Base-by-base conservation (phyloP, 176 grass and related monocot genomes). In the Miscanthus lutarioriparius region DNA sequence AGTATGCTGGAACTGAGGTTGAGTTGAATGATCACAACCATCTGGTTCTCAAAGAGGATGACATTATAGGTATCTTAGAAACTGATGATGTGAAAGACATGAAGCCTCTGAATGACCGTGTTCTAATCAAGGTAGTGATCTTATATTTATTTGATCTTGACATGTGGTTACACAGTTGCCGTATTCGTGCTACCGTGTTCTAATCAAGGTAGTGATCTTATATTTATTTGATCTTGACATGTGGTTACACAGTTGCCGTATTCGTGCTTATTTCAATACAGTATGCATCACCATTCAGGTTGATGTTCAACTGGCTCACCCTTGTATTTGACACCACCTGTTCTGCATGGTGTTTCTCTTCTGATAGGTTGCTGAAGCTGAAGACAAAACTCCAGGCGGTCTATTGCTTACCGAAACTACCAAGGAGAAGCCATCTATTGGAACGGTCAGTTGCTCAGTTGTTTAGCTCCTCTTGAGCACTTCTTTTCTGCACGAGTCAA, bases 1-100 rank as follows among this genome's bases (percentile, higher is more conserved):
- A 87, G 84, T 94, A 92, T 77, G 92, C 88, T n/a, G 95, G 95
- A 73, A 97, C 90, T 44, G 92, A 97, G 80, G 85, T 97, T 54
- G 92, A 94, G 81, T 92, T 97, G 80, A 89, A 94, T 71, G 90
- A 89, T 35, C 23, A 73, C 32, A 97, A 87, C 49, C 90, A 97
- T 92, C 81, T 97, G 6, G 80, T 97, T 67, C 83, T 97, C 40
- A 94, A 94, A 74, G 95, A 94, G 74, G 95, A 94, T 69, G 92
- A 94, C 65, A 91, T 94, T 73, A 89, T 97, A 15, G 90, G 90
- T 70, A 77, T 94, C 77, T 84, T 97, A 2, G 90, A 97, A 56
- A 90, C 88, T 0, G 84, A 92, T 26, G 92, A 92, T 56, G 83
- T 85, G 54, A 92, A 97, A 84, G 92, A 97, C 67, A 72, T 97